Base-by-base conservation (phyloP, 441 rosid genomes). In the Adansonia madagascariensis region DNA sequence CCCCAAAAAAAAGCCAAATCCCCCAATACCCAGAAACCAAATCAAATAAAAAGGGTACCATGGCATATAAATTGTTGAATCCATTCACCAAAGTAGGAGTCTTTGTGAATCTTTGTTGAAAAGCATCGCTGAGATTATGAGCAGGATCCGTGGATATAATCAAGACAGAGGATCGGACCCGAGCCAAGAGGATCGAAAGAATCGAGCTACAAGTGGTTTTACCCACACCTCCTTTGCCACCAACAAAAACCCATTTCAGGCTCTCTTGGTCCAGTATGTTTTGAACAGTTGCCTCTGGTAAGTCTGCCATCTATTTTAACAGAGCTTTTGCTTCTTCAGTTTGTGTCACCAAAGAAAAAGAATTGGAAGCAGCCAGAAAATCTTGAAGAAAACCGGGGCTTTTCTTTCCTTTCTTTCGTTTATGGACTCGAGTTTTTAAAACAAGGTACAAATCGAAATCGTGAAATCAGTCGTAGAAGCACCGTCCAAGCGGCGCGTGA, bases 111-210 rank as follows among this genome's bases (percentile, higher is more conserved):
- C 98, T 91, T 73, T 97, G 98, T 78, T 97, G 99, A 84, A 97
- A 97, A 6, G 98, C 98, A 81, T 97, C 98, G 84, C 98, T 97
- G 83, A 94, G 98, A 87, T 97, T 97, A 88, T 97, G 99, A 85
- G 99, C 99, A 1, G 99, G 99, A 81, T 97, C 99, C 53, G 99
- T 97, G 82, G 99, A 97, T 78, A 97, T 97, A 85, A 97, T 97
- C 84, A 97, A 85, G 52, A 97, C 99, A 55, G 99, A 93, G 78
- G 97, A 79, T 80, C 99, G 89, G 81, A 94, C 94, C 78, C 77
- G 73, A 47, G 98, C 89, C 63, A 97, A 81, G 57, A 93, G 90
- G 80, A 93, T 91, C 50, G 99, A 85, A 35, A 97, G 82, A 69
- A 94, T 91, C 1, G 98, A 97, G 84, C 99, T 97, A 86, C 99